Conservation (phyloP, 23 red algal genomes). For the Agarophyton chilense region DNA sequence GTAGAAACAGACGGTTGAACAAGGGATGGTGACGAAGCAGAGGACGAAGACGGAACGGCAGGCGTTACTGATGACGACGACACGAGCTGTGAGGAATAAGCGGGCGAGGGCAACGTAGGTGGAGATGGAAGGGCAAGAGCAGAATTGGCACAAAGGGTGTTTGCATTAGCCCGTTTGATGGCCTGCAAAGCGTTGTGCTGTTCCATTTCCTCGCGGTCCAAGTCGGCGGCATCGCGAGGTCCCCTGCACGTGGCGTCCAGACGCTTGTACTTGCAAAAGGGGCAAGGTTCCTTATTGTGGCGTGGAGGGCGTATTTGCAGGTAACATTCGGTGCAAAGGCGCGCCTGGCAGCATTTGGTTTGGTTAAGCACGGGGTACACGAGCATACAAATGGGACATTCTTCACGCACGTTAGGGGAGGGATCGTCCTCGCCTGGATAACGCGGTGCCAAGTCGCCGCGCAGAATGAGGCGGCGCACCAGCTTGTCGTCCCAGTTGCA, state of each 20-base stretch:
- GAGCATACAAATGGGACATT: slow-evolving; percentile 82
- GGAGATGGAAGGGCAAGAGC: background rate
- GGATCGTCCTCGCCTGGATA: slow-evolving; percentile 53
- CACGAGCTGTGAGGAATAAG: background rate
- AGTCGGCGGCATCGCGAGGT: slow-evolving; percentile 23
- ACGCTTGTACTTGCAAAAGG: slow-evolving; percentile 81
- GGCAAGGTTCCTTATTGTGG: slow-evolving; percentile 73
- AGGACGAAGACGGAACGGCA: background rate
- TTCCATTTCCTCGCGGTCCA: slow-evolving; percentile 46
- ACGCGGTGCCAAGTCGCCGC: slow-evolving; percentile 50
- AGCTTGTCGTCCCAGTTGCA: slow-evolving; percentile 58
- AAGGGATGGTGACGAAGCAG: background rate
- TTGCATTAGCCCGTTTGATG: slow-evolving; percentile 27
- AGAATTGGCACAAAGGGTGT: background rate
- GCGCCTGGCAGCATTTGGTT: slow-evolving; percentile 41
- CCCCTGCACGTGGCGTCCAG: slow-evolving; percentile 60
- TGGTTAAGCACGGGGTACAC: slow-evolving; percentile 79
- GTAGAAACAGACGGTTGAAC: background rate
- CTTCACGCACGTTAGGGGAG: slow-evolving; percentile 35
- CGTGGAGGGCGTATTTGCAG: slow-evolving; percentile 76
- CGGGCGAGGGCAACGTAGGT: background rate
- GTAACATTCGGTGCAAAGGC: slow-evolving; percentile 83
- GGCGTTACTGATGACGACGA: background rate
- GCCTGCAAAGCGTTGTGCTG: slow-evolving; percentile 35
- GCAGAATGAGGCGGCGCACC: slow-evolving; percentile 48